Base-by-base conservation (phyloP, 1,284 basidiomycete species). In the Sporisorium iseilematis-ciliati region DNA sequence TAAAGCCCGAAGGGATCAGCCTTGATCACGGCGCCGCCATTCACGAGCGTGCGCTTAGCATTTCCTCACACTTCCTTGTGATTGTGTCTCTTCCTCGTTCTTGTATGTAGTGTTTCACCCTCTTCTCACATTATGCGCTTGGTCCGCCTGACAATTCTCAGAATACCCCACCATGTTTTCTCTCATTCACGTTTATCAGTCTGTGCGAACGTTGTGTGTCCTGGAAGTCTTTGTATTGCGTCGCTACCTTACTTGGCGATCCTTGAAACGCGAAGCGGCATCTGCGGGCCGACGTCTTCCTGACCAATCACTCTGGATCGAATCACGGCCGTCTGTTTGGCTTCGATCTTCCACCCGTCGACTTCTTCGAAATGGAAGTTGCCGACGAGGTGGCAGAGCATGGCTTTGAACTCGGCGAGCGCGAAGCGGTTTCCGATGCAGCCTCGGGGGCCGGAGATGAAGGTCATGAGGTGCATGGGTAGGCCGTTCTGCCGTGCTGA, bases 391-490 rank as follows among this genome's bases (percentile, higher is more conserved):
- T 66, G 58, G 38, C 65, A 71, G 7, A 79, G 52, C 54, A 84
- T 76, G 8, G 77, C 67, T 56, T 82, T 83, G 70, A 84, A 81
- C 38, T 84, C 82, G 6, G 76, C 72, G 21, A 81, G 58, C 0
- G 78, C 81, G 64, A 83, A 83, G 4, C 77, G 40, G 42, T 80
- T 69, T 2, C 82, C 82, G 20, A 84, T 78, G 57, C 82, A 84
- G 3, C 72, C 76, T 20, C 82, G 49, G 2, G 82, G 76, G 5
- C 82, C 82, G 6, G 66, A 57, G 55, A 84, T 71, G 65, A 84
- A 84, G 29, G 77, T 75, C 59, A 82, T 57, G 33, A 78, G 56
- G 40, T 73, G 71, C 59, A 68, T 57, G 50, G 78, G 70, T 18
- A 82, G 49, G 16, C 65, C 62, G 41, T 29, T 52, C 4, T 66